These are phyloP conservation scores for Buxus sempervirens DNA, from an alignment of 164 flowering plant species.

Conservation along the genomic window DNA sequence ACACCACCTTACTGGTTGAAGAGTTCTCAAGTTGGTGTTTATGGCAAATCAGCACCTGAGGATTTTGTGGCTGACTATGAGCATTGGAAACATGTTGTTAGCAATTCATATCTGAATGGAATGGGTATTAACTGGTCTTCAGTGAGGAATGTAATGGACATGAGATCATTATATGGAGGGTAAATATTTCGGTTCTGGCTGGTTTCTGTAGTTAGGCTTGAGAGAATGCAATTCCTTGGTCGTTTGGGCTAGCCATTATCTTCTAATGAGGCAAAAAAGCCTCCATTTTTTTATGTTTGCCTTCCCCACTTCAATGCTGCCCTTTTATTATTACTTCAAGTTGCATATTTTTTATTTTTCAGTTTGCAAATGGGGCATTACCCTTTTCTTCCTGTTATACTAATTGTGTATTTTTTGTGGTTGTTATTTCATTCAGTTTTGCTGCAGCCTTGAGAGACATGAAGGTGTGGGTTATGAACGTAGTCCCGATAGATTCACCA, in stretches of 20 bases:
- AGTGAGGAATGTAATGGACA: conserved; percentile 97
- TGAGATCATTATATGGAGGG: conserved; percentile 99
- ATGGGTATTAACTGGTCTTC: conserved; percentile 78
- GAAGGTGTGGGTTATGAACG: conserved; percentile 94
- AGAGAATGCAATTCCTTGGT: no score
- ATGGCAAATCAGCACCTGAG: conserved; percentile 87
- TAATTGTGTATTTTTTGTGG: conserved; percentile 13
- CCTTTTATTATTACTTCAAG: not conserved
- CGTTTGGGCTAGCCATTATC: no score
- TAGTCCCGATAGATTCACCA: conserved; percentile 71
- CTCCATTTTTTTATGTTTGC: no score
- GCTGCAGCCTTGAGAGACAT: conserved; percentile 86
- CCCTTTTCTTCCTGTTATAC: not conserved
- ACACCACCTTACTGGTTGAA: conserved; percentile 74
- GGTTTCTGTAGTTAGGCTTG: not conserved
- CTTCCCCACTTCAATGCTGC: no score
- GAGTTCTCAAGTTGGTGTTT: conserved; percentile 80
- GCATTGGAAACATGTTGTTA: conserved; percentile 91
- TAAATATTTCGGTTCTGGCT: conserved; percentile 30
- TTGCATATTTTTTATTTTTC: not conserved
- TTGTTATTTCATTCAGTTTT: conserved; percentile 46
- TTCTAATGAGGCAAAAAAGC: no score
- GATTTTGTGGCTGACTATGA: conserved; percentile 73
- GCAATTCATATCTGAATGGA: conserved; percentile 67
- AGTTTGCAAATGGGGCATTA: not conserved